A percentile compares a stretch with the other conserved stretches of the same genome.
These are phyloP conservation scores for Aspergillus tamarii DNA, from an alignment of 2,329 filamentous ascomycete species.

Conservation along the genomic window DNA sequence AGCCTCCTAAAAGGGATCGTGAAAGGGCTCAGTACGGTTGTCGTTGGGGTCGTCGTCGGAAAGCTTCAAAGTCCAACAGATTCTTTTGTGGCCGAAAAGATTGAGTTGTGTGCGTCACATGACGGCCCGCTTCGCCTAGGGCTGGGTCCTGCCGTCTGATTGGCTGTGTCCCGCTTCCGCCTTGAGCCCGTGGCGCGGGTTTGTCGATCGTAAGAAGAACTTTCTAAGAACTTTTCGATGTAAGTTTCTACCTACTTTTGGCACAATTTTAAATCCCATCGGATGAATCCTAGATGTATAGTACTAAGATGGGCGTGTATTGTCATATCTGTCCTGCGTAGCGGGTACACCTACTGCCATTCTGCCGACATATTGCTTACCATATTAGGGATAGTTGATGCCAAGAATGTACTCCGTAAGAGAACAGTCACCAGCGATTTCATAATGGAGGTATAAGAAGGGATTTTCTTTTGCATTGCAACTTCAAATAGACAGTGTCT, in stretches of 20 bases:
- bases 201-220: neutral
- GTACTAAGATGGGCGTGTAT: neutral
- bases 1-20: conserved; percentile 12
- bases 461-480: neutral
- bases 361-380: neutral
- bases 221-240: neutral
- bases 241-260: neutral
- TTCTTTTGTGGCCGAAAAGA: conserved; percentile 25
- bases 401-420: neutral
- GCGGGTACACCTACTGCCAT: neutral
- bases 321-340: neutral
- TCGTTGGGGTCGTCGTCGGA: conserved; percentile 25
- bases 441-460: neutral
- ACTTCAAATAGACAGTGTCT: neutral
- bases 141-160: conserved; percentile 15
- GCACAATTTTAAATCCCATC: neutral
- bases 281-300: neutral
- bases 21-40: conserved; percentile 21
- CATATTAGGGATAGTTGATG: neutral
- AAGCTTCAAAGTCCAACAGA: conserved; percentile 10
- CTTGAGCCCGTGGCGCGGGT: neutral
- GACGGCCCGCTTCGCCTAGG: conserved; percentile 29
- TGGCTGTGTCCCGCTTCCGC: conserved; percentile 5
- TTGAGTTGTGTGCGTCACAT: conserved; percentile 33
- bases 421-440: neutral